A percentile compares a stretch with the other conserved stretches of the same genome.
These are phyloP conservation scores for Nadsonia fulvescens DNA, from an alignment of 805 yeast genomes.

Conservation along the genomic window DNA sequence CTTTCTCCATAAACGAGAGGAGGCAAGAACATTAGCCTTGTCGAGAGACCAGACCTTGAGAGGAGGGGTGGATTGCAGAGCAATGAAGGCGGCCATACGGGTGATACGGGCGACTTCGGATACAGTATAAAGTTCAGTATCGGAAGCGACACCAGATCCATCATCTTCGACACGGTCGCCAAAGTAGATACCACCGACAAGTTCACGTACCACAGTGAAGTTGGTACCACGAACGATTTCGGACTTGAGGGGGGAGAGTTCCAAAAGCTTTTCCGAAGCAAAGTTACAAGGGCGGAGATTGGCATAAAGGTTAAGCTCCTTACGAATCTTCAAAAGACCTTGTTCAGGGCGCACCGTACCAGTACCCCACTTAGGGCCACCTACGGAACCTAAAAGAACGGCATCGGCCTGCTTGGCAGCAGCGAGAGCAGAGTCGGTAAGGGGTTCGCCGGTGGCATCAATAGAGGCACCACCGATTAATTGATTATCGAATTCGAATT, in stretches of 20 bases:
- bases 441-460: conserved; percentile 87
- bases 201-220: conserved; percentile 84
- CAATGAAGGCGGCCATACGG: conserved; percentile 95
- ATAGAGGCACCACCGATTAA: conserved; percentile 97
- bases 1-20: conserved; percentile 91
- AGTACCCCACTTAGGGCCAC: conserved; percentile 99
- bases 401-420: conserved; percentile 84
- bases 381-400: conserved; percentile 93
- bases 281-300: conserved; percentile 94
- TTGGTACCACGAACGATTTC: conserved; percentile 82
- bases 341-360: conserved; percentile 94
- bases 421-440: conserved; percentile 66
- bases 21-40: conserved; percentile 93
- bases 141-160: conserved; percentile 75
- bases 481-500: conserved; percentile 66
- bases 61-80: conserved; percentile 86
- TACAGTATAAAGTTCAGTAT: conserved; percentile 82
- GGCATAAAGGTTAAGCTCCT: conserved; percentile 85
- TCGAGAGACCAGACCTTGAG: conserved; percentile 90
- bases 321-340: conserved; percentile 84
- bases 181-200: conserved; percentile 95
- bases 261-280: conserved; percentile 66
- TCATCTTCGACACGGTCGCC: conserved; percentile 91
- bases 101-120: conserved; percentile 90
- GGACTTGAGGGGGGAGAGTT: conserved; percentile 73